These are phyloP conservation scores for Corymbia maculata DNA, from an alignment of 345 rosid genomes.

Conservation along the genomic window DNA sequence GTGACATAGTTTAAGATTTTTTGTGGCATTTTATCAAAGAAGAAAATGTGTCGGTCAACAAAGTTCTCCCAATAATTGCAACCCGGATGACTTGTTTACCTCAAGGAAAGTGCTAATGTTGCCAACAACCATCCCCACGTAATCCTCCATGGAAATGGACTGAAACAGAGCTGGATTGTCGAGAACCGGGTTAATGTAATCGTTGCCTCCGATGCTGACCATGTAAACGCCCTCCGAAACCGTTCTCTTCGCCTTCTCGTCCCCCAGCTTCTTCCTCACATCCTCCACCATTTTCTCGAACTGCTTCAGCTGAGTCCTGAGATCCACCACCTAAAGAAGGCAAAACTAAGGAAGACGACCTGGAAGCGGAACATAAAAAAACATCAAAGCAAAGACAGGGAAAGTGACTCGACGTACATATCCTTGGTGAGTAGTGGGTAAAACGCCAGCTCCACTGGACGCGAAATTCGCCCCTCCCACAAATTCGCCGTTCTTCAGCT, in stretches of 20 bases:
- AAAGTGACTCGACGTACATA: neutral
- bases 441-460: constrained; percentile 12
- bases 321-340: constrained; percentile 5
- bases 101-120: constrained; percentile 6
- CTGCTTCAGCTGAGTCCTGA: constrained; percentile 4
- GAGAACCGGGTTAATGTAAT: neutral
- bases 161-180: neutral
- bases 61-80: neutral
- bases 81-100: neutral
- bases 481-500: neutral
- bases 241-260: neutral
- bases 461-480: constrained; percentile 13
- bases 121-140: constrained; percentile 11
- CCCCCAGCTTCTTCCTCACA: neutral
- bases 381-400: neutral
- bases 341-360: neutral
- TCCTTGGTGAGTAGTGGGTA: constrained; percentile 4
- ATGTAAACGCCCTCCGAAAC: constrained; percentile 5
- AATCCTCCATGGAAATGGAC: neutral
- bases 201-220: constrained; percentile 10
- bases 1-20: too few species aligned
- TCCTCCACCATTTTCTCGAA: constrained; percentile 2
- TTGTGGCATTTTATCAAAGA: neutral
- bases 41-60: neutral
- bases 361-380: neutral